A percentile compares a stretch with the other conserved stretches of the same genome.
phyloP scores from a whole-genome alignment of 1,284 basidiomycete genomes.

The Thecaphora frezii region DNA sequence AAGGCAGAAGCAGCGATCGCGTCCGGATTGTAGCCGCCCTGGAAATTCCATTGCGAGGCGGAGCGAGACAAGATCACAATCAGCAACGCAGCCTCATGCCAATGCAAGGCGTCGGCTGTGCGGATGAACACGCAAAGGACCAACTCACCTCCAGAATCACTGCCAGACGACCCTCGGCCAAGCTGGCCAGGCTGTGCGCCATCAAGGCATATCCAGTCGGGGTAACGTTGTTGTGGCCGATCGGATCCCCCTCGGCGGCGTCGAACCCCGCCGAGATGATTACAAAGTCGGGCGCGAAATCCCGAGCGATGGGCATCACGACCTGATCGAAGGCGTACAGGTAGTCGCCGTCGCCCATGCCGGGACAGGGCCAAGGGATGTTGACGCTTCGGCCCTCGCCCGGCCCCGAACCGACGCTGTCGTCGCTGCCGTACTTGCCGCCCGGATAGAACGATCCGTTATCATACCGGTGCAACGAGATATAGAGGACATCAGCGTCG shows the following conservation, averaged over 20 bases:
- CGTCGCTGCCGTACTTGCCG: conserved; percentile 81
- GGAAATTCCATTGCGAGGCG: too few relatives aligned
- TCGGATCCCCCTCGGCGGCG: conserved; percentile 85
- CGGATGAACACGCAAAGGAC: too few relatives aligned
- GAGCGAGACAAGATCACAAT: too few relatives aligned
- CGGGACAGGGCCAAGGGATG: conserved; percentile 85
- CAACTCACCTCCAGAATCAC: conserved; percentile 85
- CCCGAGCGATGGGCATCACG: conserved; percentile 94
- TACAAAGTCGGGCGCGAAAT: conserved; percentile 92
- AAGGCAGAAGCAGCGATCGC: conserved; percentile 83
- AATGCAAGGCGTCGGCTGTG: too few relatives aligned
- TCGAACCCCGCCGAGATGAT: conserved; percentile 98
- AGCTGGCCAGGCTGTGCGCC: conserved; percentile 90
- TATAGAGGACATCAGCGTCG: conserved; percentile 86
- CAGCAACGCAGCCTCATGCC: too few relatives aligned
- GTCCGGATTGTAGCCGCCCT: conserved; percentile 95
- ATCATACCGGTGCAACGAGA: conserved; percentile 94
- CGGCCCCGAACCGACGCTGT: conserved; percentile 78
- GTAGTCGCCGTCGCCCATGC: conserved; percentile 94
- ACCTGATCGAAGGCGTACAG: conserved; percentile 92
- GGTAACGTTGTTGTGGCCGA: conserved; percentile 86
- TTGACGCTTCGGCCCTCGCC: conserved; percentile 84
- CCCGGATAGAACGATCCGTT: conserved; percentile 81
- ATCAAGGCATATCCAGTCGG: conserved; percentile 97
- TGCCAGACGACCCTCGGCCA: conserved; percentile 84